These are phyloP conservation scores for Lactarius sanguifluus DNA, from an alignment of 768 basidiomycete genomes.

Conservation along the genomic window DNA sequence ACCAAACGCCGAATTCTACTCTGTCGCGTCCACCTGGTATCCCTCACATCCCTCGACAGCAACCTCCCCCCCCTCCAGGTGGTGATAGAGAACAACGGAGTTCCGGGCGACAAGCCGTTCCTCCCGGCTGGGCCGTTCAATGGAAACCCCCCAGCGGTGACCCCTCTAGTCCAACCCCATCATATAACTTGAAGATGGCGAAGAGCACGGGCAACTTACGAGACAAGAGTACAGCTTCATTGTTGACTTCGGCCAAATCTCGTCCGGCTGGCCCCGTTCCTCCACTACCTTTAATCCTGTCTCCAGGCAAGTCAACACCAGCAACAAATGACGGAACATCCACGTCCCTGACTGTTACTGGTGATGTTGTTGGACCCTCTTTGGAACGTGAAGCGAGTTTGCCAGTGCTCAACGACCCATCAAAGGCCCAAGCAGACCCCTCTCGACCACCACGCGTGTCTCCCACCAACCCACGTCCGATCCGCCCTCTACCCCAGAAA, in stretches of 20 bases:
- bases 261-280: constrained; percentile 17
- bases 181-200: constrained; percentile 27
- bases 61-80: constrained; percentile 25
- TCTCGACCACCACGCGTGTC: constrained; percentile 15
- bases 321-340: constrained; percentile 16
- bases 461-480: constrained; percentile 25
- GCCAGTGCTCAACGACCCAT: not conserved
- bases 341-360: constrained; percentile 10
- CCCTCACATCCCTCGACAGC: constrained; percentile 30
- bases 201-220: constrained; percentile 31
- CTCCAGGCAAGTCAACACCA: constrained; percentile 4
- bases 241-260: constrained; percentile 16
- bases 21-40: constrained; percentile 29
- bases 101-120: constrained; percentile 45
- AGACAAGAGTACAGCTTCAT: constrained; percentile 17
- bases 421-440: constrained; percentile 18
- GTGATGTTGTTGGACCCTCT: constrained; percentile 12
- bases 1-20: constrained; percentile 16
- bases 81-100: constrained; percentile 28
- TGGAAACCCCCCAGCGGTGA: constrained; percentile 41
- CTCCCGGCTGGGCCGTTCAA: constrained; percentile 46
- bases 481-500: constrained; percentile 24
- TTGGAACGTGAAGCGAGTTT: constrained; percentile 16
- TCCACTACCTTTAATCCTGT: constrained; percentile 23
- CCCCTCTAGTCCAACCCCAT: constrained; percentile 23